A percentile compares a stretch with the other conserved stretches of the same genome.
Evolutionary conservation across 2,329 filamentous ascomycete species (phyloP).

Genomic region (Hymenoscyphus repandus): DNA sequence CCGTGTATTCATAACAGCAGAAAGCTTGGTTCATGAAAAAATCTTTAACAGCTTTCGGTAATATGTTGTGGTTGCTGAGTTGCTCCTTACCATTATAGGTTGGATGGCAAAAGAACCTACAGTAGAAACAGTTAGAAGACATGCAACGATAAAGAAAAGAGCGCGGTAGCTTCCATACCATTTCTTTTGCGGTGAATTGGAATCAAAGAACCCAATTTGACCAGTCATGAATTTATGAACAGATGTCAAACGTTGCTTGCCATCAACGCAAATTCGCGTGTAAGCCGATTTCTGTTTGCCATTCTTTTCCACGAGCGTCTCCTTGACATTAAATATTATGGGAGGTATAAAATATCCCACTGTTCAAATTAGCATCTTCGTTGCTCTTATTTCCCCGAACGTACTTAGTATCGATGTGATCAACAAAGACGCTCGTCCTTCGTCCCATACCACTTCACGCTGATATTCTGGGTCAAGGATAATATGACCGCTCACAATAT

Average conservation of each 20-base stretch:
- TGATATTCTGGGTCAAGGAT: conserved; percentile 42
- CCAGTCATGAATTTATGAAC: conserved; percentile 40
- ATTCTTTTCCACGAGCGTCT: conserved; percentile 10
- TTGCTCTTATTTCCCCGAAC: neutral
- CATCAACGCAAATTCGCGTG: conserved; percentile 39
- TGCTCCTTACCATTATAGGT: conserved; percentile 20
- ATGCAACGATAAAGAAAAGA: no score
- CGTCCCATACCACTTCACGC: conserved; percentile 41
- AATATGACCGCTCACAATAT: conserved; percentile 31
- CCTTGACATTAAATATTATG: conserved; percentile 39
- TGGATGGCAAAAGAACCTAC: conserved; percentile 29
- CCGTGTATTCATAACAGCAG: conserved; percentile 38
- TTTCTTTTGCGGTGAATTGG: conserved; percentile 33
- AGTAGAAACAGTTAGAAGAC: no score
- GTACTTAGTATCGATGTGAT: conserved; percentile 30
- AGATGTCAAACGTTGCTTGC: conserved; percentile 43
- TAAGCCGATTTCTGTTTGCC: conserved; percentile 17
- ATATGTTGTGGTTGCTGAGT: conserved; percentile 27
- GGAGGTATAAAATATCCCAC: conserved; percentile 39
- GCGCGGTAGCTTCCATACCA: conserved; percentile 31
- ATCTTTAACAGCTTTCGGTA: conserved; percentile 33
- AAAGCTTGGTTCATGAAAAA: conserved; percentile 37
- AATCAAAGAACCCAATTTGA: conserved; percentile 39
- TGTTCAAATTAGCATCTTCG: conserved; percentile 4
- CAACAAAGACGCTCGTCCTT: conserved; percentile 27